Conservation (phyloP, 208 protist species). For the Leishmania tropica region DNA sequence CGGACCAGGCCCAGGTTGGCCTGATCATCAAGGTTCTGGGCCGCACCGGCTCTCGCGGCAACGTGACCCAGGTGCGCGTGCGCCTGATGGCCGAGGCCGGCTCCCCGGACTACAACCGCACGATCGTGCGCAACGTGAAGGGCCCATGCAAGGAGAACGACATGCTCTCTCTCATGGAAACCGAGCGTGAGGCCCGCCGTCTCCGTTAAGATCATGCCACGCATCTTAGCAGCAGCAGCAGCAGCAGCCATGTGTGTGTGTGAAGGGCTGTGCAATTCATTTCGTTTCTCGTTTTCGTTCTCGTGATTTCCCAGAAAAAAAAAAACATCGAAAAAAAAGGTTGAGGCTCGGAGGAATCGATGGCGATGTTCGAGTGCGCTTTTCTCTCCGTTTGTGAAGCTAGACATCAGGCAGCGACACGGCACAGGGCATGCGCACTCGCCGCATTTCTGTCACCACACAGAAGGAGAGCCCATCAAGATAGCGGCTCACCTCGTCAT, state of each 20-base stretch:
- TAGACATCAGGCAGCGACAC: background rate
- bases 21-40: constrained; percentile 98
- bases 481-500: background rate
- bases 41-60: constrained; percentile 99
- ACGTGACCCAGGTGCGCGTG: constrained; percentile 98
- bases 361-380: background rate
- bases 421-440: background rate
- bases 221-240: constrained; percentile 1
- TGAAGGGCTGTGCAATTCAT: constrained; percentile 7
- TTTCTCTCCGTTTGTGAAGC: background rate
- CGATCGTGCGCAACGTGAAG: constrained; percentile 99
- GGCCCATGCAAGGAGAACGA: constrained; percentile 98
- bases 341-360: background rate
- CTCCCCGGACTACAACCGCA: constrained; percentile 91
- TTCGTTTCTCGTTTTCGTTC: constrained; percentile 22
- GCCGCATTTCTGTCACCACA: background rate
- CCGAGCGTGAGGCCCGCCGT: constrained; percentile 99
- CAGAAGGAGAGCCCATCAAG: background rate
- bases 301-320: constrained; percentile 7
- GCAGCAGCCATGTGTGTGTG: constrained; percentile 1
- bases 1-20: constrained; percentile 93
- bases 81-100: constrained; percentile 93
- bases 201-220: constrained; percentile 46
- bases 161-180: constrained; percentile 99
- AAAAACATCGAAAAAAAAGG: background rate